Evolutionary conservation across 2,329 filamentous ascomycete genomes (phyloP).

Genomic region (Aspergillus fumigatiaffinis): DNA sequence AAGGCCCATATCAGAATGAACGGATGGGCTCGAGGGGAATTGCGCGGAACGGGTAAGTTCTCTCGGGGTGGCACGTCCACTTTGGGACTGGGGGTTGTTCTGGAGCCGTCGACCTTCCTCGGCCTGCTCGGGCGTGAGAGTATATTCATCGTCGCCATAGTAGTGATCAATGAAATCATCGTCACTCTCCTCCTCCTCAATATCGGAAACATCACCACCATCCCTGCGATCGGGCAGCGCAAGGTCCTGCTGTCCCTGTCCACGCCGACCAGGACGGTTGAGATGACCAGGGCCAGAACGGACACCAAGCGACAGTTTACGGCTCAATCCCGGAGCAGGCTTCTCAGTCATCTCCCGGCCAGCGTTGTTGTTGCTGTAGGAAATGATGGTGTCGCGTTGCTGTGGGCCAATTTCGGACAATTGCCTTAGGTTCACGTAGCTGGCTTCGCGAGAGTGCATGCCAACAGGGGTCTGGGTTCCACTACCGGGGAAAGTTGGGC

Average conservation of each 20-base stretch:
- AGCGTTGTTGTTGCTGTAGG: slow-evolving; percentile 34
- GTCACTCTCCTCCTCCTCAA: slow-evolving; percentile 31
- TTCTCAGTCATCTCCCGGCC: slow-evolving; percentile 30
- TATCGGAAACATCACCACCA: slow-evolving; percentile 25
- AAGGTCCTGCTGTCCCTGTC: slow-evolving; percentile 22
- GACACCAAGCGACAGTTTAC: slow-evolving; percentile 38
- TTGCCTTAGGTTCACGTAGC: slow-evolving; percentile 27
- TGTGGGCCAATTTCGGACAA: slow-evolving; percentile 34
- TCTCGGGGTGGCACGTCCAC: not conserved
- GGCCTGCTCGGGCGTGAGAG: slow-evolving; percentile 30
- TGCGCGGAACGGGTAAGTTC: not conserved
- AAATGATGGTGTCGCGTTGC: slow-evolving; percentile 35
- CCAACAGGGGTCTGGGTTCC: slow-evolving; percentile 23
- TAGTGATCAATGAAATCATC: slow-evolving; percentile 35
- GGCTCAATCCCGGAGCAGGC: slow-evolving; percentile 30
- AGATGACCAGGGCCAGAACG: slow-evolving; percentile 39
- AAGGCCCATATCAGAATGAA: not conserved
- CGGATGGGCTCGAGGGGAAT: not conserved
- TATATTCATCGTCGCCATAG: slow-evolving; percentile 39
- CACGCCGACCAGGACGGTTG: slow-evolving; percentile 25
- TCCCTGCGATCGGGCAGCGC: slow-evolving; percentile 21
- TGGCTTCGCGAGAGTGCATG: slow-evolving; percentile 27
- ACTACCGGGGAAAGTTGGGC: slow-evolving; percentile 22
- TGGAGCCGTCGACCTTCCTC: slow-evolving; percentile 28
- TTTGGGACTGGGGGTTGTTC: not conserved